Conservation (phyloP, 2,329 filamentous ascomycete species). For the Dactylonectria estremocensis region DNA sequence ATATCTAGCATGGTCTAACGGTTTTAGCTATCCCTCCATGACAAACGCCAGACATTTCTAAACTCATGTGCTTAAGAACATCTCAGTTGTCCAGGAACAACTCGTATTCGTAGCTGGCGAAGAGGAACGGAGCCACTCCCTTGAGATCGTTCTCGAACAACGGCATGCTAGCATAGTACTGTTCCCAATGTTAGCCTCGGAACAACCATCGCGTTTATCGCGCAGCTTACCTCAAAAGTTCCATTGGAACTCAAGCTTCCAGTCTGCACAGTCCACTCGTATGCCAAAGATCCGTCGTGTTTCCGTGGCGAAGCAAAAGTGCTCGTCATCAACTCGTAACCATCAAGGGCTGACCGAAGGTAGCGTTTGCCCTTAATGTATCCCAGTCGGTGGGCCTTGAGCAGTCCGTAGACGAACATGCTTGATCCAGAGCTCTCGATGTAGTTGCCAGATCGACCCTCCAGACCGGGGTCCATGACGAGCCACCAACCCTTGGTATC, state of each 20-base stretch:
- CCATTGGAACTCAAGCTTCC: constrained; percentile 64
- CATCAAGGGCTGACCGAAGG: constrained; percentile 49
- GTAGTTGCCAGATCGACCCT: constrained; percentile 63
- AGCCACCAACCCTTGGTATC: constrained; percentile 63
- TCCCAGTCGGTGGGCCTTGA: constrained; percentile 56
- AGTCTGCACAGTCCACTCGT: constrained; percentile 63
- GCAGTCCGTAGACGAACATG: constrained; percentile 68
- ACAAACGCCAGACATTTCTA: no score
- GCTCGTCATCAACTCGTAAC: constrained; percentile 34
- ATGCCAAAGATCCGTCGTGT: constrained; percentile 59
- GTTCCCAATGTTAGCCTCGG: constrained; percentile 18
- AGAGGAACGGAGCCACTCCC: constrained; percentile 45
- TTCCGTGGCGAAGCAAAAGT: constrained; percentile 59
- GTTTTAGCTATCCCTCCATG: no score
- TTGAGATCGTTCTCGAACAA: constrained; percentile 47
- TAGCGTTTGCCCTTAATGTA: constrained; percentile 33
- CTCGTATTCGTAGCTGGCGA: constrained; percentile 46
- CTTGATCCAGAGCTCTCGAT: constrained; percentile 71
- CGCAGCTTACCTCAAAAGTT: constrained; percentile 63
- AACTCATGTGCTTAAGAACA: background rate
- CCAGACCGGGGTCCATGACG: constrained; percentile 64
- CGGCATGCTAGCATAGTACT: constrained; percentile 47
- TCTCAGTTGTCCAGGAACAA: constrained; percentile 7
- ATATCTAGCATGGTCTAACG: no score
- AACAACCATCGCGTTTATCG: constrained; percentile 59